phyloP scores from a whole-genome alignment of 169 alveolate species.

The Cryptosporidium xiaoi region DNA sequence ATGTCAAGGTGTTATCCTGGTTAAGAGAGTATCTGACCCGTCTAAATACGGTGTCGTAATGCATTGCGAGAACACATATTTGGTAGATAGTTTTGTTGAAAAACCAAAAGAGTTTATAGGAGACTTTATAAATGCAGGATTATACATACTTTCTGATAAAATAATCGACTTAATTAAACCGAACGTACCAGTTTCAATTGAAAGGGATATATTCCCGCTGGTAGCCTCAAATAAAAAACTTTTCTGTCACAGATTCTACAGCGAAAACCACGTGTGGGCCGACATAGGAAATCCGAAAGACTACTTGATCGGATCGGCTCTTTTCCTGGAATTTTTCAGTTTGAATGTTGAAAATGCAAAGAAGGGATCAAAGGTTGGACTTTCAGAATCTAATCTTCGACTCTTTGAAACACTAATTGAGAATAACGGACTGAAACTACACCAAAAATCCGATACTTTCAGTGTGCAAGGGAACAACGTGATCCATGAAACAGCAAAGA shows the following conservation, averaged over 20 bases:
- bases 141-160: slow-evolving; percentile 88
- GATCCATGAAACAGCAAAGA: slow-evolving; percentile 82
- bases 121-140: slow-evolving; percentile 89
- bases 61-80: slow-evolving; percentile 85
- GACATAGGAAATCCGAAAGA: slow-evolving; percentile 95
- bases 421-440: slow-evolving; percentile 21
- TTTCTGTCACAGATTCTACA: slow-evolving; percentile 83
- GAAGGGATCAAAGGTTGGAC: too few species aligned
- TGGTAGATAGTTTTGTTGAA: slow-evolving; percentile 91
- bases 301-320: slow-evolving; percentile 85
- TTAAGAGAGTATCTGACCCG: slow-evolving; percentile 95
- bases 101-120: slow-evolving; percentile 93
- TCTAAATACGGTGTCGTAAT: slow-evolving; percentile 96
- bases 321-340: slow-evolving; percentile 78
- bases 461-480: slow-evolving; percentile 80
- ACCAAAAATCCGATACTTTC: neutral
- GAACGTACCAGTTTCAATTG: slow-evolving; percentile 91
- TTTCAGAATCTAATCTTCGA: neutral
- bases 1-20: slow-evolving; percentile 77
- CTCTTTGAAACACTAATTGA: neutral
- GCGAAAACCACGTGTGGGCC: slow-evolving; percentile 91
- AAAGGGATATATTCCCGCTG: slow-evolving; percentile 94
- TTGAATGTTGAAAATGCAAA: neutral
- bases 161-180: slow-evolving; percentile 88
- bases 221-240: slow-evolving; percentile 87